phyloP scores from a whole-genome alignment of 345 rosid genomes.

The Odontarrhena argentea region DNA sequence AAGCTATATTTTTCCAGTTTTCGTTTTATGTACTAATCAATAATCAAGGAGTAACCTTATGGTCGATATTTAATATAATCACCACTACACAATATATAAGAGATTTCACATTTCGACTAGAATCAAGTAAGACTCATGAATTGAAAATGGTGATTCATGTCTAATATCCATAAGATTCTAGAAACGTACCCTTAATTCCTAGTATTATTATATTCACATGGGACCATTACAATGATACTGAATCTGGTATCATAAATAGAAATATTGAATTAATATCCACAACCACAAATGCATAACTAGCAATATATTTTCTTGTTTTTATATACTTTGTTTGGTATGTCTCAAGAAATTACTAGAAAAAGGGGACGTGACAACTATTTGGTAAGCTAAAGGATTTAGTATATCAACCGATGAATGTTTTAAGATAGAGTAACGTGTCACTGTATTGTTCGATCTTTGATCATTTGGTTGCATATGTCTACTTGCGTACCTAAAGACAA shows the following conservation, averaged over 20 bases:
- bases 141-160: not conserved
- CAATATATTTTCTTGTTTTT: not conserved
- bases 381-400: slow-evolving; percentile 18
- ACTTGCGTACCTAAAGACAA: not conserved
- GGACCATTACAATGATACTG: slow-evolving; percentile 8
- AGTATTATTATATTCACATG: slow-evolving; percentile 3
- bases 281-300: slow-evolving; percentile 11
- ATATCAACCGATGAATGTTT: not conserved
- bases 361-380: slow-evolving; percentile 12
- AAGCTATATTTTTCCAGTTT: not conserved
- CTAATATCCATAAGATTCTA: slow-evolving; percentile 15
- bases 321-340: slow-evolving; percentile 16
- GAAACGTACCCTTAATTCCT: not conserved
- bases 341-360: slow-evolving; percentile 21
- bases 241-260: not conserved
- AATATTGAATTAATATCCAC: not conserved
- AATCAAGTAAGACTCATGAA: not conserved
- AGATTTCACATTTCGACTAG: not conserved
- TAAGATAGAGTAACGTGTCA: slow-evolving; percentile 2
- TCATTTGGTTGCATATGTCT: slow-evolving; percentile 24
- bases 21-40: not conserved
- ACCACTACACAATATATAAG: not conserved
- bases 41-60: not conserved
- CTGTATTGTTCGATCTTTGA: not conserved
- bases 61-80: too few species aligned